Evolutionary conservation across 1,284 basidiomycete genomes (phyloP), one percentile per base, ranked within the genome.

Genomic region (Tremellales sp.): DNA sequence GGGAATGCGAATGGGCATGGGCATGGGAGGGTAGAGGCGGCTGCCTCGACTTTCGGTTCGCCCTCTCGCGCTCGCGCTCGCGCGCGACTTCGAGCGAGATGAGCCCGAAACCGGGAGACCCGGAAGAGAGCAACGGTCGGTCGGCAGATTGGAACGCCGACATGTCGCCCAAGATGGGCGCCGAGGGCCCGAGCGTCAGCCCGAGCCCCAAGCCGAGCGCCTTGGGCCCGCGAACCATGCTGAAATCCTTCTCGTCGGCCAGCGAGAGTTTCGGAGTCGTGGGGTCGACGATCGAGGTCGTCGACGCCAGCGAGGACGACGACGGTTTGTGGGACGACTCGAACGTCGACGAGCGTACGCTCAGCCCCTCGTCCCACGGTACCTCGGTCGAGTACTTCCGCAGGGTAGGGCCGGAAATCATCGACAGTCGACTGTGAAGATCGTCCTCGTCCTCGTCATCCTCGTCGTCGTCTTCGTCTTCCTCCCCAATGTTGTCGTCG

Each of bases 21-120:
- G n/a, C n/a, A n/a, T n/a, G n/a, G n/a, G n/a, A n/a, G 29, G 29
- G 29, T 10, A 31, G 29, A n/a, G n/a, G n/a, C 10, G 10, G 16
- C 16, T 16, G 29, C 16, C 29, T 31, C 10, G 10, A 10, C 29
- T 31, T 31, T 31, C 29, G 10, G 10, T 16, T 16, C 10, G 29
- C 29, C 37, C 21, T 39, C 6, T 26, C 8, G 4, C 50, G 35
- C 39, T 58, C 56, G 12, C 53, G 28, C 27, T 55, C 53, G 36
- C 53, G 56, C 14, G 56, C 56, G 1, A 40, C 56, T 43, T 54
- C 50, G 21, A 58, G 51, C 14, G 47, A 42, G 36, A 58, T 58
- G 12, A 58, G 34, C 3, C 53, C 53, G 35, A 55, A 58, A 2
- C 53, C 53, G 7, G 56, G 56, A 32, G 56, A 58, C 6, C 53